phyloP scores from a whole-genome alignment of 2,329 filamentous ascomycete species.

The Penicillium sp. region DNA sequence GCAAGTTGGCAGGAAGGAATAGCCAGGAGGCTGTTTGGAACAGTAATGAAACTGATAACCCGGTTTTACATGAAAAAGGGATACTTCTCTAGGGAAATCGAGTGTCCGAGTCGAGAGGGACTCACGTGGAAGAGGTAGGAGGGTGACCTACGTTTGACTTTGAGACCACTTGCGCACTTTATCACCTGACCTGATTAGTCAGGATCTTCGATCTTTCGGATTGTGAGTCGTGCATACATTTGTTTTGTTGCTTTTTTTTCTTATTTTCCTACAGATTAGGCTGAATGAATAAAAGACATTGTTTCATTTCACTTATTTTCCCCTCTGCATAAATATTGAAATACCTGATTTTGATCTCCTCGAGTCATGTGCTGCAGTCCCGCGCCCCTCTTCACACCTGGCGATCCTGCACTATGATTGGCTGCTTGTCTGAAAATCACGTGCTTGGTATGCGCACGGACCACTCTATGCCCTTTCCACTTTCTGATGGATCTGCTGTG shows the following conservation, averaged over 20 bases:
- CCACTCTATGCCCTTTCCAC: constrained; percentile 7
- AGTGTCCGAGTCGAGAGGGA: constrained; percentile 34
- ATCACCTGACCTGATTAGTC: constrained; percentile 32
- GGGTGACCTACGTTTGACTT: constrained; percentile 17
- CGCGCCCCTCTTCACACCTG: constrained; percentile 32
- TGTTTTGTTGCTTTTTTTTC: not conserved
- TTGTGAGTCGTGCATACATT: not conserved
- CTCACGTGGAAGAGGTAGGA: constrained; percentile 39
- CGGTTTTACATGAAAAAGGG: constrained; percentile 29
- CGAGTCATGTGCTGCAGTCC: constrained; percentile 38
- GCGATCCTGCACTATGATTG: constrained; percentile 24
- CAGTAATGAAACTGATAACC: constrained; percentile 19
- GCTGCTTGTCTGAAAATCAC: constrained; percentile 27
- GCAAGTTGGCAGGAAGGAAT: not conserved
- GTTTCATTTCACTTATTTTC: not conserved
- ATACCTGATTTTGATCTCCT: not conserved
- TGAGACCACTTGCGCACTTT: constrained; percentile 25
- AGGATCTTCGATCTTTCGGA: constrained; percentile 2
- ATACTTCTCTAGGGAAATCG: constrained; percentile 28
- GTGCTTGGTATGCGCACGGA: constrained; percentile 12
- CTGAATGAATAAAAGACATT: not conserved
- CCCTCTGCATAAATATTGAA: not conserved
- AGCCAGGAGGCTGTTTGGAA: constrained; percentile 14
- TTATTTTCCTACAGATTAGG: not conserved
- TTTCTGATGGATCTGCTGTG: not conserved